Base-by-base conservation (phyloP, 2,329 filamentous ascomycete species). In the Aspergillus vadensis region DNA sequence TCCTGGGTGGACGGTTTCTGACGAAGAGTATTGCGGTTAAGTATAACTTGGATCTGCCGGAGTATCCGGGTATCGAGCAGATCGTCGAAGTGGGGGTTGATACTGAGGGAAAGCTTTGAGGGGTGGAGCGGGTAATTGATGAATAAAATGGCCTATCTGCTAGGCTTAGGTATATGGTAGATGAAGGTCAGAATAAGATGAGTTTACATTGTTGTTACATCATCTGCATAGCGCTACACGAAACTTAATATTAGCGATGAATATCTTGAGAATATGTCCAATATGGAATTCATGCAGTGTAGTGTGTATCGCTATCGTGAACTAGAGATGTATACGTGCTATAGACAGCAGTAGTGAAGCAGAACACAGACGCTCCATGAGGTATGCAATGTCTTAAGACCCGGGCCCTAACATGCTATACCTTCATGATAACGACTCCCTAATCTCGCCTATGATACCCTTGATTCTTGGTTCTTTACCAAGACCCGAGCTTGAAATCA, bases 1-100 rank as follows among this genome's bases (percentile, higher is more conserved):
- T 98, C 72, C 77, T 99, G 58, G 95, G 95, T 7, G 95, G 95
- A 57, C 83, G 91, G 85, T 99, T 99, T 71, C 83, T 99, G 71
- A 86, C 90, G 19, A 86, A 86, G 56, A 82, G 83, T 55, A 87
- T 97, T 69, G 90, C 92, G 36, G 85, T 89, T 68, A 97, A 95
- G 78, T 99, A 96, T 79, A 86, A 86, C 50, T 83, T 99, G 63
- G 90, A 95, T 68, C 75, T 96, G 56, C 94, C 94, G 5, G 79
- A 85, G 65, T 99, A 97, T 76, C 82, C 89, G 68, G 95, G 93
- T 0, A 79, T 95, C 66, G 93, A 98, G 76, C 95, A 98, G 77
- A 82, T 97, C 67, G 89, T 93, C 57, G 95, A 99, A 76, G 82
- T 96, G 54, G 72, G 70, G 38, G 76, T 77, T 55, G 70, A 76